Evolutionary conservation across 1,284 basidiomycete genomes (phyloP).

Genomic region (Moesziomyces sp.): DNA sequence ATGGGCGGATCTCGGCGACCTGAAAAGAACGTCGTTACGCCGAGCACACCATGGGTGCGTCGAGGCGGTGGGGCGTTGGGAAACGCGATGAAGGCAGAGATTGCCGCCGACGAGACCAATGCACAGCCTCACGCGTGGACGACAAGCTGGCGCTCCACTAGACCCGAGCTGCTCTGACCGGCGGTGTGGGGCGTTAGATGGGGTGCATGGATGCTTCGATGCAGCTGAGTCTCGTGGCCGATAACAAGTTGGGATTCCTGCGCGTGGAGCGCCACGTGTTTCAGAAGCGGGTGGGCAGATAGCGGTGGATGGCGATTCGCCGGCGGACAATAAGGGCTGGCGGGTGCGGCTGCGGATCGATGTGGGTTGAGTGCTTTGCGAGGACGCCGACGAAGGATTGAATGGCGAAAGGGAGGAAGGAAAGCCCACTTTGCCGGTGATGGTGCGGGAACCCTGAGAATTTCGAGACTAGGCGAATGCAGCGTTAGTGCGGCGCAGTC

Average conservation of each 20-base stretch:
- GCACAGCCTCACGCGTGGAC: background rate
- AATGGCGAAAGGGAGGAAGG: too few relatives aligned
- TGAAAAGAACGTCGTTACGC: too few relatives aligned
- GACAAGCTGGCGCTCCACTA: too few relatives aligned
- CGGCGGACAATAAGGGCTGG: background rate
- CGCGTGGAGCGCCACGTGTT: background rate
- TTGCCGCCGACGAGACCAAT: background rate
- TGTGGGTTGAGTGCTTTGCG: too few relatives aligned
- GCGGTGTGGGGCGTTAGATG: too few relatives aligned
- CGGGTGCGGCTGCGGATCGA: background rate
- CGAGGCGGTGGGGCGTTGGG: background rate
- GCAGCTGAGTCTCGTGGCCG: background rate
- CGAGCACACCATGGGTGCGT: background rate
- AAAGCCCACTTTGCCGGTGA: too few relatives aligned
- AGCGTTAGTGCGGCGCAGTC: background rate
- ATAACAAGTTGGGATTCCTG: background rate
- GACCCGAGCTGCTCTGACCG: too few relatives aligned
- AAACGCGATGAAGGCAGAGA: background rate
- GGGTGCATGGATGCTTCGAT: background rate
- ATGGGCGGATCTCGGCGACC: too few relatives aligned
- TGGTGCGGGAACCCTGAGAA: background rate
- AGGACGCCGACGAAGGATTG: too few relatives aligned
- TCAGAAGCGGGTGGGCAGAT: too few relatives aligned
- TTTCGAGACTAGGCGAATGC: background rate
- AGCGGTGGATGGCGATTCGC: background rate